Evolutionary conservation across 2,329 filamentous ascomycete genomes (phyloP), one percentile per base, ranked within the genome.

Genomic region (Apiospora saccharicola): DNA sequence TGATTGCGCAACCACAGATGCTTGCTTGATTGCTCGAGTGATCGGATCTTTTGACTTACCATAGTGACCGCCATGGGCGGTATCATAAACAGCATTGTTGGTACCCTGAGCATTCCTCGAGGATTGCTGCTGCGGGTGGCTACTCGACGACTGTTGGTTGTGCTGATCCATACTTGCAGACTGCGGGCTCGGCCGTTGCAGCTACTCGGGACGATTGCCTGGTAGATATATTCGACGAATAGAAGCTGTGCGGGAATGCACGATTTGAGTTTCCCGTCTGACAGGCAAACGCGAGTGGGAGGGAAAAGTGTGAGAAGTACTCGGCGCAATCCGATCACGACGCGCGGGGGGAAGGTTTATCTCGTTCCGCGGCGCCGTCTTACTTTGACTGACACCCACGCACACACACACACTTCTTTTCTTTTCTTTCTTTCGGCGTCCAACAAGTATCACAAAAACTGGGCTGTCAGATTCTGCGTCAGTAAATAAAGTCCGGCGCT

Each of bases 31-130:
- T 51, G 69, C 69, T 57, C 51, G 49, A 74, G 74, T 72, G 57
- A 72, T 73, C 57, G 76, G 74, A 77, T 71, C 67, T 44, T 13
- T 41, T 26, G 67, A 22, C 88, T 83, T 85, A 94, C 93, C 92
- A 85, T 94, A 95, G 82, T 95, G 93, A 70, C 93, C 93, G 74
- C 92, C 93, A 80, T 93, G 90, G 77, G 85, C 88, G 69, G 90
- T 90, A 82, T 95, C 92, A 81, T 95, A 95, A n/a, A 89, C 87
- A 67, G 75, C 75, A 61, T 75, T 43, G 72, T 74, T 71, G 70
- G 75, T 74, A 71, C 76, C 74, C 72, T 78, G 68, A 22, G 37
- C 47, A 37, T 41, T 51, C 37, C 68, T 41, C 68, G 68, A 51
- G 13, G 68, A 37, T 51, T 70, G 68, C 68, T 49, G 46, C 46